phyloP scores from a whole-genome alignment of 2,329 filamentous ascomycete species.

The Lasiodiplodia theobromae region DNA sequence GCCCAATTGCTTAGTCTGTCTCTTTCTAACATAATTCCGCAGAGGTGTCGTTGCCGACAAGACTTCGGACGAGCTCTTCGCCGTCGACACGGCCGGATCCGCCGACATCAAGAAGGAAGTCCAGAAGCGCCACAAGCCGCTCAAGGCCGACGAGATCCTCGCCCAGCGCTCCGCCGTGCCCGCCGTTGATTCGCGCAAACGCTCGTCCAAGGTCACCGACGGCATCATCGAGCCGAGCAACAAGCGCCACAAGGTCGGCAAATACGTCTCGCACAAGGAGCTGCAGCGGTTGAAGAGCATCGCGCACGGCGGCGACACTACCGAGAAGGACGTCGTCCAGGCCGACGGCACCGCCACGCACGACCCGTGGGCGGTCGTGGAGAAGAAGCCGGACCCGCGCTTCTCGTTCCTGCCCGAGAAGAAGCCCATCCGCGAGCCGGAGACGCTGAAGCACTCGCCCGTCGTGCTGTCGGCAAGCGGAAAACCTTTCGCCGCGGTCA shows the following conservation, averaged over 20 bases:
- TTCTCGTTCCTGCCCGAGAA: constrained; percentile 73
- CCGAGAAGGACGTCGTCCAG: constrained; percentile 55
- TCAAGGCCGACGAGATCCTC: constrained; percentile 93
- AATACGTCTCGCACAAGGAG: constrained; percentile 77
- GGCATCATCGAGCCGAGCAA: constrained; percentile 70
- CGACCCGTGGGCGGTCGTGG: constrained; percentile 77
- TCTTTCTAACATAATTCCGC: constrained; percentile 34
- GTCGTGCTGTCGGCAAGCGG: constrained; percentile 84
- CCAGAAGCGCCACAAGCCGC: constrained; percentile 73
- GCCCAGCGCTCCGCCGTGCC: constrained; percentile 82
- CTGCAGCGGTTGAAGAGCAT: constrained; percentile 78
- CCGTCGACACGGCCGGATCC: constrained; percentile 78
- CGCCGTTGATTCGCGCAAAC: constrained; percentile 79
- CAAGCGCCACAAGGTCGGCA: constrained; percentile 79
- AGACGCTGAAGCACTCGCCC: constrained; percentile 77
- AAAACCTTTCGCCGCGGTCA: constrained; percentile 79
- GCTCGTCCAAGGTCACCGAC: constrained; percentile 73
- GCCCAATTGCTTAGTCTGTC: neutral
- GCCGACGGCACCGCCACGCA: constrained; percentile 67
- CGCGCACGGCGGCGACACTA: constrained; percentile 72
- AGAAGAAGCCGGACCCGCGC: constrained; percentile 58
- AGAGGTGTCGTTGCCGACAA: constrained; percentile 89
- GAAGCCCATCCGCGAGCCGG: constrained; percentile 73
- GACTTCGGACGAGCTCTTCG: constrained; percentile 82
- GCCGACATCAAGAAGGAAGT: constrained; percentile 68